phyloP scores from a whole-genome alignment of 345 rosid species.

The Syzygium aromaticum region DNA sequence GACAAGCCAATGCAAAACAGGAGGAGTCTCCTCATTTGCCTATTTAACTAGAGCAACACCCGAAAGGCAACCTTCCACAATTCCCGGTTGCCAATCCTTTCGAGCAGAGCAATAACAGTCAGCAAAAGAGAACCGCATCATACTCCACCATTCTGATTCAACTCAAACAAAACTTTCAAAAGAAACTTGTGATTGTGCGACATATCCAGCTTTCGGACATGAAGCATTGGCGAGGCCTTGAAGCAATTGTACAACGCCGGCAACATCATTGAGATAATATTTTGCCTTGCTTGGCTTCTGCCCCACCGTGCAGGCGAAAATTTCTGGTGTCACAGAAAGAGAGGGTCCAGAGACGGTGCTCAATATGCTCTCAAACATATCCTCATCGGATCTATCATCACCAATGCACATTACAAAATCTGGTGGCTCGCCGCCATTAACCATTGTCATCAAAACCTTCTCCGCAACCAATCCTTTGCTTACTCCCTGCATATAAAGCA shows the following conservation, averaged over 20 bases:
- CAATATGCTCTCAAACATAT: constrained; percentile 80
- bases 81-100: neutral
- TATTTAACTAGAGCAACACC: neutral
- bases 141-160: neutral
- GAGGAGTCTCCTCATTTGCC: neutral
- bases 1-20: neutral
- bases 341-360: constrained; percentile 39
- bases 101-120: neutral
- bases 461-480: constrained; percentile 78
- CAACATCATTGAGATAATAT: constrained; percentile 64
- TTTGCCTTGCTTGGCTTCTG: constrained; percentile 86
- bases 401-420: constrained; percentile 85
- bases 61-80: neutral
- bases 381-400: constrained; percentile 90
- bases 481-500: constrained; percentile 46
- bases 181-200: constrained; percentile 24
- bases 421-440: constrained; percentile 42
- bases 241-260: constrained; percentile 59
- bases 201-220: constrained; percentile 30
- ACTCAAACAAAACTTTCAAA: constrained; percentile 55
- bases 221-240: constrained; percentile 57
- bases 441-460: constrained; percentile 48
- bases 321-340: constrained; percentile 53
- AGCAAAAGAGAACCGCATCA: neutral
- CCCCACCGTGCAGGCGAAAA: constrained; percentile 86